Evolutionary conservation across 371 early-diverging fungal genomes (phyloP).

Genomic region (Rozella allomycis): DNA sequence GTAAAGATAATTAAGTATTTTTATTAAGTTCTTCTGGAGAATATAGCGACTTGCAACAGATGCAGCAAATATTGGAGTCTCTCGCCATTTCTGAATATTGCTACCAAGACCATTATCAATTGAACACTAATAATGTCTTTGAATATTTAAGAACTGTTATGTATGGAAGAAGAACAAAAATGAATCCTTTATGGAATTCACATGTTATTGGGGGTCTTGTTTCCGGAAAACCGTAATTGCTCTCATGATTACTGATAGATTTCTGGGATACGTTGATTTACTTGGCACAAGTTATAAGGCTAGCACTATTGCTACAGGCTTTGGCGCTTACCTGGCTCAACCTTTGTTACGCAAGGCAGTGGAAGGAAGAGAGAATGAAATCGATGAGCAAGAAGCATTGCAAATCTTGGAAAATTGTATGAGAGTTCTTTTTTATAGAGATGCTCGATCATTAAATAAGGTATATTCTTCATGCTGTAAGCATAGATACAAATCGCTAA

Average conservation of each 20-base stretch:
- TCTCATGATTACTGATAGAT: slow-evolving; percentile 16
- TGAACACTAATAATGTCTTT: slow-evolving; percentile 63
- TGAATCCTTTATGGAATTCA: slow-evolving; percentile 90
- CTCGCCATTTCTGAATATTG: slow-evolving; percentile 34
- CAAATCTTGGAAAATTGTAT: slow-evolving; percentile 72
- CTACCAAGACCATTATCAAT: slow-evolving; percentile 65
- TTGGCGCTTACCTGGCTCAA: slow-evolving; percentile 81
- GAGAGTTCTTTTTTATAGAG: slow-evolving; percentile 88
- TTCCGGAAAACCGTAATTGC: not conserved
- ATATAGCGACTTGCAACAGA: slow-evolving; percentile 79
- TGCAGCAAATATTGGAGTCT: slow-evolving; percentile 53
- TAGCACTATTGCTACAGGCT: slow-evolving; percentile 86
- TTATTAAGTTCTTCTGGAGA: slow-evolving; percentile 63
- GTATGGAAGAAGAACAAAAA: slow-evolving; percentile 78
- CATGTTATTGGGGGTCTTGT: slow-evolving; percentile 75
- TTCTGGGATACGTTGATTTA: slow-evolving; percentile 86
- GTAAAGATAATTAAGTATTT: not conserved
- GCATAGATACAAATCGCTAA: slow-evolving; percentile 69
- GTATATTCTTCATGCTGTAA: slow-evolving; percentile 15
- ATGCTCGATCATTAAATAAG: slow-evolving; percentile 84
- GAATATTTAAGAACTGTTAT: slow-evolving; percentile 74
- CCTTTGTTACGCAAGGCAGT: slow-evolving; percentile 84
- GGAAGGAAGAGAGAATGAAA: slow-evolving; percentile 55
- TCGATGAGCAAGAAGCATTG: slow-evolving; percentile 80
- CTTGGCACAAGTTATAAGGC: slow-evolving; percentile 88